Base-by-base conservation (phyloP, 139 green algal genomes). In the Tetraselmis chui region DNA sequence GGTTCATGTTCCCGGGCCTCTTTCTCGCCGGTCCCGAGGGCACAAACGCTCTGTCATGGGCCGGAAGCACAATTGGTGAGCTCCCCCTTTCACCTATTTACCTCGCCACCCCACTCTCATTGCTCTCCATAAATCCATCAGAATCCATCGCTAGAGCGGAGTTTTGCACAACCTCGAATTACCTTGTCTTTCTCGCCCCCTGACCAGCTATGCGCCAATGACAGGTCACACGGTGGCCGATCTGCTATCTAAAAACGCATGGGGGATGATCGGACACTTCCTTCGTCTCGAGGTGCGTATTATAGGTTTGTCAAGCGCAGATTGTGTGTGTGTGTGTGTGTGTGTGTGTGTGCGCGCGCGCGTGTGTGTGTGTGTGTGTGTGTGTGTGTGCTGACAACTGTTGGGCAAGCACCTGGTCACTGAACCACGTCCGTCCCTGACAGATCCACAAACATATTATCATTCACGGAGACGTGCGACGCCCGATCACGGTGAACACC, bases 281-380 rank as follows among this genome's bases (percentile, higher is more conserved):
- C 83, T 92, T 45, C 87, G 89, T 31, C 59, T 87, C 59, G 87
- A 86, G 87, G 87, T 90, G 45, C 5, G 45, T n/a, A n/a, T n/a
- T n/a, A n/a, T n/a, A n/a, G n/a, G n/a, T n/a, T n/a, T n/a, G n/a
- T n/a, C n/a, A n/a, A n/a, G n/a, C n/a, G n/a, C n/a, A n/a, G n/a
- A n/a, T n/a, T n/a, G n/a, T n/a, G n/a, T n/a, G n/a, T n/a, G n/a
- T n/a, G n/a, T n/a, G n/a, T n/a, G n/a, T n/a, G n/a, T n/a, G n/a
- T n/a, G n/a, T n/a, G n/a, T n/a, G n/a, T n/a, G n/a, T n/a, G n/a
- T n/a, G n/a, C n/a, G n/a, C n/a, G n/a, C n/a, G n/a, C n/a, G n/a
- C n/a, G n/a, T n/a, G n/a, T n/a, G n/a, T n/a, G n/a, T n/a, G n/a
- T n/a, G n/a, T n/a, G n/a, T n/a, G n/a, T n/a, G n/a, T n/a, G n/a